These are phyloP conservation scores for Monosporascus sp. DNA, from an alignment of 2,329 filamentous ascomycete species.

Conservation along the genomic window DNA sequence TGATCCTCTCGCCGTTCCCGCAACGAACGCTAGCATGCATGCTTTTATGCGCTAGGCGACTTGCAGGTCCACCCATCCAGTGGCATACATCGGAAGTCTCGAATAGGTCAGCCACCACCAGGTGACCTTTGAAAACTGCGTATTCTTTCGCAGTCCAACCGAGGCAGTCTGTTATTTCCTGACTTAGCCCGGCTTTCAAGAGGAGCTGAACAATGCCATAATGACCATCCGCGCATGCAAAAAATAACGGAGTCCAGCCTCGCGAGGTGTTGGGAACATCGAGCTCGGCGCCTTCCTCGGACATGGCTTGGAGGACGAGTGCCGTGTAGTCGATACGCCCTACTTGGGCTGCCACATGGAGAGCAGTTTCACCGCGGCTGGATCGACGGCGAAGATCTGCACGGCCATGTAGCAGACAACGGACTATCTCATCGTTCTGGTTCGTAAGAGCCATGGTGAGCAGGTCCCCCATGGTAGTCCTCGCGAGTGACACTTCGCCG, in stretches of 20 bases:
- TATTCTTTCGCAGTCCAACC: slow-evolving; percentile 32
- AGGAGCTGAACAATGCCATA: slow-evolving; percentile 18
- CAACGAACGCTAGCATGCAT: no score
- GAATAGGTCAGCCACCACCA: slow-evolving; percentile 19
- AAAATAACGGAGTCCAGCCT: slow-evolving; percentile 30
- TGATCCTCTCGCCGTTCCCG: background rate
- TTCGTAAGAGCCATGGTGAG: slow-evolving; percentile 1
- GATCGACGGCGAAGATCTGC: slow-evolving; percentile 4
- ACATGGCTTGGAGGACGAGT: slow-evolving; percentile 2
- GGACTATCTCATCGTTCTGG: background rate
- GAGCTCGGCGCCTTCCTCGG: slow-evolving; percentile 3
- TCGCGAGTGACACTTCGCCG: background rate
- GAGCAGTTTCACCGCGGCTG: slow-evolving; percentile 14
- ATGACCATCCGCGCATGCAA: slow-evolving; percentile 25
- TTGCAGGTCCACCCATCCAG: no score
- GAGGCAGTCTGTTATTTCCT: slow-evolving; percentile 15
- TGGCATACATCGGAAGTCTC: background rate
- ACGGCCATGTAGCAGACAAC: background rate
- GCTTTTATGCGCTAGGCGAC: no score
- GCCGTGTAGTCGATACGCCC: slow-evolving; percentile 6
- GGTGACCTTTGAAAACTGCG: slow-evolving; percentile 29
- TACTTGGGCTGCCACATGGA: slow-evolving; percentile 20
- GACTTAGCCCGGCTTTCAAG: slow-evolving; percentile 21
- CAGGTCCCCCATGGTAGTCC: background rate
- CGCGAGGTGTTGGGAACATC: slow-evolving; percentile 15